phyloP scores from a whole-genome alignment of 148 eudicot genomes.

The Silene uniflora region DNA sequence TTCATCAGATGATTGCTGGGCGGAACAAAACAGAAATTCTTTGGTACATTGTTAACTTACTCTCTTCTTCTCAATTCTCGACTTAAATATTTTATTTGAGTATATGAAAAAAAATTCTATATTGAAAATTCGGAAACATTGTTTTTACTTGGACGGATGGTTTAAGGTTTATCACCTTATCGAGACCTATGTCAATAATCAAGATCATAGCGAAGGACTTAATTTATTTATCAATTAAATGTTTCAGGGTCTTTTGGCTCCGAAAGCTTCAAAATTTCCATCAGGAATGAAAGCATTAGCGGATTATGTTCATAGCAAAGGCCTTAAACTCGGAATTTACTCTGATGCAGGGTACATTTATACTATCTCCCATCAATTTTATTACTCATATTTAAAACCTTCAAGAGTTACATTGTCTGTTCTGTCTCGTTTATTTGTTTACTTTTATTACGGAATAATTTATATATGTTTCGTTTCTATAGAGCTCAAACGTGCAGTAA shows the following conservation, averaged over 20 bases:
- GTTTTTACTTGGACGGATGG: no score
- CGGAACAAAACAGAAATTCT: slow-evolving; percentile 26
- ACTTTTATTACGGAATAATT: no score
- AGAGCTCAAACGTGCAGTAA: slow-evolving; percentile 60
- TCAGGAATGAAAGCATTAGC: slow-evolving; percentile 84
- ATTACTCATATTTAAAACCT: no score
- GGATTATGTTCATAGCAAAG: slow-evolving; percentile 80
- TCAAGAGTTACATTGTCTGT: no score
- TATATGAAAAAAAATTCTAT: no score
- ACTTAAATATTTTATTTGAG: not conserved
- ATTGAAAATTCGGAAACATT: no score
- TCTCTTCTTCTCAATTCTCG: not conserved
- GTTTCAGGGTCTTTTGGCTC: slow-evolving; percentile 56
- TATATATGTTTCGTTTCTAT: not conserved
- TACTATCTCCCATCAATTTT: not conserved
- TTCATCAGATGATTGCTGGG: slow-evolving; percentile 30
- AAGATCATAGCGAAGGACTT: slow-evolving; percentile 69
- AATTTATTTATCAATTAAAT: slow-evolving; percentile 28
- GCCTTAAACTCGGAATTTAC: slow-evolving; percentile 80
- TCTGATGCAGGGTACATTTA: slow-evolving; percentile 70
- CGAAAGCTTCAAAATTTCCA: slow-evolving; percentile 64
- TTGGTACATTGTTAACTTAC: not conserved
- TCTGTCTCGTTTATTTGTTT: no score
- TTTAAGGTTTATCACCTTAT: no score
- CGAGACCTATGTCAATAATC: no score